Conservation (phyloP, 2,329 filamentous ascomycete species). For the Sporothrix protearum region DNA sequence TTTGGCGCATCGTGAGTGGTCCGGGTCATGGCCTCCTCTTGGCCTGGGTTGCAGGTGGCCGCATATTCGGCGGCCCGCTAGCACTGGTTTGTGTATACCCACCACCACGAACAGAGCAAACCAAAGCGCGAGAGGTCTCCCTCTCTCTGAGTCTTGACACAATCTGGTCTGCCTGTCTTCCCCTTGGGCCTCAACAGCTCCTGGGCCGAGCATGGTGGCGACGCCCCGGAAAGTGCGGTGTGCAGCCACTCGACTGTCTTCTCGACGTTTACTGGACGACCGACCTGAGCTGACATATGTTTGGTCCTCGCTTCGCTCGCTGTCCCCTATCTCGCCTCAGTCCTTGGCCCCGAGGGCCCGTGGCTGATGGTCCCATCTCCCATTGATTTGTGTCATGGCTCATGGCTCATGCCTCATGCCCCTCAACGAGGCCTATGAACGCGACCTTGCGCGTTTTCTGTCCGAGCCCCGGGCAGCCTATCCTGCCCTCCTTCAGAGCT, state of each 20-base stretch:
- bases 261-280: not conserved
- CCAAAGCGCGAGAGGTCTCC: not conserved
- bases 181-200: conserved; percentile 8
- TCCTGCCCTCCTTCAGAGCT: not conserved
- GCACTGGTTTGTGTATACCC: not conserved
- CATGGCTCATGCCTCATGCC: not conserved
- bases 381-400: not conserved
- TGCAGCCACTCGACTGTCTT: not conserved
- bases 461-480: conserved; percentile 13
- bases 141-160: not conserved
- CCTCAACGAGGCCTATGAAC: not conserved
- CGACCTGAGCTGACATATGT: not conserved
- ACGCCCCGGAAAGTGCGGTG: conserved; percentile 12
- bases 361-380: not conserved
- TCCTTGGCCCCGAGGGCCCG: not conserved
- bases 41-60: conserved; percentile 25
- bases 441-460: conserved; percentile 19
- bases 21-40: not conserved
- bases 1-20: conserved; percentile 18
- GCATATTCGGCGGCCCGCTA: conserved; percentile 28
- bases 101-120: not conserved
- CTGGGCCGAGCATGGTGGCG: not conserved
- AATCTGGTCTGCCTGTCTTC: not conserved
- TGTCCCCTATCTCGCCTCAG: not conserved
- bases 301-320: not conserved